Evolutionary conservation across 2,329 filamentous ascomycete species (phyloP), one percentile per base, ranked within the genome.

Genomic region (Aspergillus melleus): DNA sequence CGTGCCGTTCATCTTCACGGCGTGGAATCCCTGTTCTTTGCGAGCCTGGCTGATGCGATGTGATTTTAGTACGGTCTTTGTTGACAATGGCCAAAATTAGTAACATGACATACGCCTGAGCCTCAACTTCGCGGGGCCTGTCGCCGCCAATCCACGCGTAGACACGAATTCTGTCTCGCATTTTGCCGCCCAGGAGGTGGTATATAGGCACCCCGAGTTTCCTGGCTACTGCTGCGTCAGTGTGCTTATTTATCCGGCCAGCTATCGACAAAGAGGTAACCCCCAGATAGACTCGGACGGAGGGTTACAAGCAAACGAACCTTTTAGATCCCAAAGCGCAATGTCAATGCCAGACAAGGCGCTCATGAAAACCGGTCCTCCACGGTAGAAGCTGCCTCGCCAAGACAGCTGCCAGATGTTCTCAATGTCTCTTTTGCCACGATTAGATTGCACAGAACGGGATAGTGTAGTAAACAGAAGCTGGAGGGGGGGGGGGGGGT

Each of bases 331-430:
- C 50, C 50, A 52, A 3, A 52, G 50, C 24, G 50, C 50, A n/a
- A 52, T 52, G 16, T 52, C 50, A 19, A 52, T 52, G 2, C 50
- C 50, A n/a, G 50, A 52, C 19, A 52, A 24, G 2, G 50, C 50
- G 16, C 49, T 51, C 49, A 51, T 51, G 20, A 51, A 51, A 4
- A 51, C 49, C 19, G 49, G 24, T 26, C 49, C 49, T 24, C 49
- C 49, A 26, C 49, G 49, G 20, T 51, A 51, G 49, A 51, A 51
- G 24, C 49, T 51, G 6, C 49, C 49, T 11, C 24, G 49, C 49
- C 49, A 51, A 24, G 49, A 51, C 10, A 51, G 49, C 49, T 51
- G 49, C 49, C 49, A 51, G 19, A 51, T 51, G 22, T 51, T 26
- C 26, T 51, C 49, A 20, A 51, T 51, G 26, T 51, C 20, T 51